These are phyloP conservation scores for Mycena rebaudengoi DNA, from an alignment of 768 basidiomycete genomes.

Conservation along the genomic window DNA sequence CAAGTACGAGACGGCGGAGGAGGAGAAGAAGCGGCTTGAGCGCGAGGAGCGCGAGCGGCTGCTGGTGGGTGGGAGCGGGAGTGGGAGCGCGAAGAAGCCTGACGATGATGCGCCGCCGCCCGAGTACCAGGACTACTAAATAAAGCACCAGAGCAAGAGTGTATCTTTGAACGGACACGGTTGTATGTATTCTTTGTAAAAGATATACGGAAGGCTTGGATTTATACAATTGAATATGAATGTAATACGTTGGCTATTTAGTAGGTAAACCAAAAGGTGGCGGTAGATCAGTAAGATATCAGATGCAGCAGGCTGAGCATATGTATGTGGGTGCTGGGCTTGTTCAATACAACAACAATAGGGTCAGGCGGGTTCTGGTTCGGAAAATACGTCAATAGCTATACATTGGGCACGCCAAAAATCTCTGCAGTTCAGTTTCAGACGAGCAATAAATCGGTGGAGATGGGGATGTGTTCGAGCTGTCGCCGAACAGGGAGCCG, in stretches of 20 bases:
- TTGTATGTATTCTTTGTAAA: slow-evolving; percentile 19
- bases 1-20: slow-evolving; percentile 59
- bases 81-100: slow-evolving; percentile 31
- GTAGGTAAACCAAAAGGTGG: neutral
- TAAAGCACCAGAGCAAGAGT: neutral
- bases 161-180: neutral
- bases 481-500: slow-evolving; percentile 4
- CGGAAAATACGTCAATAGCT: no score
- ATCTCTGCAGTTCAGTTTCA: no score
- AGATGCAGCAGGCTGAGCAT: neutral
- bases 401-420: no score
- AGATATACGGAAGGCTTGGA: neutral
- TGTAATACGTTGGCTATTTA: neutral
- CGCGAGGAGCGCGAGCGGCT: slow-evolving; percentile 72
- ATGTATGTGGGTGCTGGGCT: no score
- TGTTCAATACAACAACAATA: no score
- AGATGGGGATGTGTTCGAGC: neutral
- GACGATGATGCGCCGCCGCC: slow-evolving; percentile 59
- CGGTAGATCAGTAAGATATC: neutral
- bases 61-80: slow-evolving; percentile 31
- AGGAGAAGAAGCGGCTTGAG: slow-evolving; percentile 72
- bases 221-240: neutral
- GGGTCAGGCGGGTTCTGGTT: no score
- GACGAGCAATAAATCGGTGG: no score
- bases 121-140: slow-evolving; percentile 48